Percentiles rank a stretch among this genome's conserved stretches.
phyloP scores from a whole-genome alignment of 1,284 basidiomycete species.

The Boletus sp. region DNA sequence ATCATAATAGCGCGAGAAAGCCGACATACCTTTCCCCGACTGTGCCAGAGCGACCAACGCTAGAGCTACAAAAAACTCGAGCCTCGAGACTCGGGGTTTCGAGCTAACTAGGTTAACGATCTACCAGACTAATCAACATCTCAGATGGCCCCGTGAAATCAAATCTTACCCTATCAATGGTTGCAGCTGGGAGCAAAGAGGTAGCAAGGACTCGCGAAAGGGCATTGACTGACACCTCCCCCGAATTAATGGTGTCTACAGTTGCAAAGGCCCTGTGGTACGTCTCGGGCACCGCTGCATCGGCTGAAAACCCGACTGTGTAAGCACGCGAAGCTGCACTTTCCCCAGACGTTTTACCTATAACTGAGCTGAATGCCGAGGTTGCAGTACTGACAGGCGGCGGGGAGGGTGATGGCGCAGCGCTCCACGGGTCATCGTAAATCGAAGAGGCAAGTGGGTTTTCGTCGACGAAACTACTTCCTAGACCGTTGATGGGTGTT shows the following conservation, averaged over 20 bases:
- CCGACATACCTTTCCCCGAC: constrained; percentile 60
- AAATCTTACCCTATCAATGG: constrained; percentile 71
- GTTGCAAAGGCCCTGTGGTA: constrained; percentile 74
- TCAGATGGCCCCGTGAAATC: not conserved
- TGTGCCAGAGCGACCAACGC: constrained; percentile 87
- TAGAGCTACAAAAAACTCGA: constrained; percentile 86
- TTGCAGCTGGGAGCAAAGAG: constrained; percentile 74
- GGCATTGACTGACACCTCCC: constrained; percentile 77
- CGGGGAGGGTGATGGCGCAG: constrained; percentile 72
- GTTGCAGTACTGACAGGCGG: constrained; percentile 50
- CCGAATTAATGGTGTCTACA: constrained; percentile 64
- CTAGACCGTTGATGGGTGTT: constrained; percentile 56
- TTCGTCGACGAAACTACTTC: constrained; percentile 71
- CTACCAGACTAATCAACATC: constrained; percentile 39
- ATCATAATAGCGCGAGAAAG: constrained; percentile 3
- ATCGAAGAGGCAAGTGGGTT: constrained; percentile 73
- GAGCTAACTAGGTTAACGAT: constrained; percentile 83
- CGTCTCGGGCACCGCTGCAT: constrained; percentile 76
- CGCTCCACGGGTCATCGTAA: constrained; percentile 88
- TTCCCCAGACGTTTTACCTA: constrained; percentile 45
- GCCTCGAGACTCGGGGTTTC: constrained; percentile 71
- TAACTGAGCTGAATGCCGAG: constrained; percentile 64
- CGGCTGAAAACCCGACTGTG: constrained; percentile 41
- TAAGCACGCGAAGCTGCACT: constrained; percentile 10
- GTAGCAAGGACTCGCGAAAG: constrained; percentile 77